These are phyloP conservation scores for Plantago major DNA, from an alignment of 257 asterid species.

Conservation along the genomic window DNA sequence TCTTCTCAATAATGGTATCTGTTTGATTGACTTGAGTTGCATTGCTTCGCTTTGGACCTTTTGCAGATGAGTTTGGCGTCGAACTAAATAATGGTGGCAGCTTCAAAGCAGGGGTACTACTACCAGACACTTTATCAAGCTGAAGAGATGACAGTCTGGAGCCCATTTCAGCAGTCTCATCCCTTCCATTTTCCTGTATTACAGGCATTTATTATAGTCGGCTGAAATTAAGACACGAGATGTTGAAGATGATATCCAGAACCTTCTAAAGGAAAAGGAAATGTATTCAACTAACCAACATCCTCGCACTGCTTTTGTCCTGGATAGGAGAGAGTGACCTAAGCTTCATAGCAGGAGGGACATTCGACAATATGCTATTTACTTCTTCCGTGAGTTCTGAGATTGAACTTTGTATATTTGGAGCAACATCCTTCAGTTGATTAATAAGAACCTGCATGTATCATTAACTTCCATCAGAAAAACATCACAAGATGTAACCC, in stretches of 20 bases:
- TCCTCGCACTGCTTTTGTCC: conserved; percentile 76
- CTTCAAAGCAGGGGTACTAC: conserved; percentile 76
- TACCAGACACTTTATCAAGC: conserved; percentile 70
- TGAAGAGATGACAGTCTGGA: conserved; percentile 77
- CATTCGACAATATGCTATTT: conserved; percentile 58
- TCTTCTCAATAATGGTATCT: conserved; percentile 49
- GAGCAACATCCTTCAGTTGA: conserved; percentile 97
- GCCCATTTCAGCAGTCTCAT: conserved; percentile 65
- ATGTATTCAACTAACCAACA: conserved; percentile 39
- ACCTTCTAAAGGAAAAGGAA: conserved; percentile 9
- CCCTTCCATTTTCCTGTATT: conserved; percentile 59
- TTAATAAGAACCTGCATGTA: conserved; percentile 80
- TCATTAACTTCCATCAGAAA: conserved; percentile 19
- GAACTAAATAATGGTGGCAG: conserved; percentile 95
- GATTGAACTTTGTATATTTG: conserved; percentile 83
- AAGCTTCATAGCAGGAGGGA: conserved; percentile 49
- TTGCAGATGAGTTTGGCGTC: conserved; percentile 80
- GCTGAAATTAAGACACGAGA: conserved; percentile 14
- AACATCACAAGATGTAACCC: neutral
- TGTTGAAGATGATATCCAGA: neutral
- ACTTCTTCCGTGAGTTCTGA: conserved; percentile 89
- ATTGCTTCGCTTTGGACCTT: conserved; percentile 71
- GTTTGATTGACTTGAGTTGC: conserved; percentile 45
- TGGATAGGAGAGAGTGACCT: conserved; percentile 69
- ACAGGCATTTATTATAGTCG: conserved; percentile 20